Conservation (phyloP, 306 rosid species). For the Corylus americana region DNA sequence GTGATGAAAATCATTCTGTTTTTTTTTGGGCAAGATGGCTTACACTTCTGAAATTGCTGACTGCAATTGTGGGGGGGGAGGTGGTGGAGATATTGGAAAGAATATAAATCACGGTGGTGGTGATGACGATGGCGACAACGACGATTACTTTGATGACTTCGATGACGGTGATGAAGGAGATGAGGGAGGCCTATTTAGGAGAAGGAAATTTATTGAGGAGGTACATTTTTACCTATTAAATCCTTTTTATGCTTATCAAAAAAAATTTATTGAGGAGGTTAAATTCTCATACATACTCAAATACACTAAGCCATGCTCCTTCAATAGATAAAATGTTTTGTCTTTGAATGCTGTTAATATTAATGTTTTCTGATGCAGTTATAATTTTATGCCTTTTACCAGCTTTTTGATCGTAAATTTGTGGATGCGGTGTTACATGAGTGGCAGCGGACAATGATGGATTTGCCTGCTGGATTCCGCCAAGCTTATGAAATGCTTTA, state of each 20-base stretch:
- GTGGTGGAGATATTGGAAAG: conserved; percentile 93
- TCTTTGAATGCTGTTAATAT: conserved; percentile 23
- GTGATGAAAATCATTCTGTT: neutral
- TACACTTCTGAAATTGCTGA: conserved; percentile 43
- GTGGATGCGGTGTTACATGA: conserved; percentile 90
- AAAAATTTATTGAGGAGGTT: conserved; percentile 85
- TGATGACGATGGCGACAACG: conserved; percentile 88
- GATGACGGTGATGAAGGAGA: conserved; percentile 99
- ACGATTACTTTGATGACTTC: conserved; percentile 94
- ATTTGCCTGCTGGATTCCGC: conserved; percentile 96
- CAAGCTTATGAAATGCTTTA: conserved; percentile 96
- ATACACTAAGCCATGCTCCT: neutral
- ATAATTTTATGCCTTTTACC: conserved; percentile 36
- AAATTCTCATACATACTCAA: conserved; percentile 23
- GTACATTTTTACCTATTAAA: conserved; percentile 26
- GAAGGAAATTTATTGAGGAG: conserved; percentile 87
- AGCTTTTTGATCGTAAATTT: conserved; percentile 95
- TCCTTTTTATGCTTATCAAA: too few species aligned
- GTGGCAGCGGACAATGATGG: conserved; percentile 95
- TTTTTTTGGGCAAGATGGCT: neutral
- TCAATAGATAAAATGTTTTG: neutral
- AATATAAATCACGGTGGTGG: conserved; percentile 87
- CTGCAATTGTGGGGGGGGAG: conserved; percentile 97
- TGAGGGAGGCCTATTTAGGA: conserved; percentile 92
- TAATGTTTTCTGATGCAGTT: conserved; percentile 23